phyloP scores from a whole-genome alignment of 768 basidiomycete species.

The Tricholomella constricta region DNA sequence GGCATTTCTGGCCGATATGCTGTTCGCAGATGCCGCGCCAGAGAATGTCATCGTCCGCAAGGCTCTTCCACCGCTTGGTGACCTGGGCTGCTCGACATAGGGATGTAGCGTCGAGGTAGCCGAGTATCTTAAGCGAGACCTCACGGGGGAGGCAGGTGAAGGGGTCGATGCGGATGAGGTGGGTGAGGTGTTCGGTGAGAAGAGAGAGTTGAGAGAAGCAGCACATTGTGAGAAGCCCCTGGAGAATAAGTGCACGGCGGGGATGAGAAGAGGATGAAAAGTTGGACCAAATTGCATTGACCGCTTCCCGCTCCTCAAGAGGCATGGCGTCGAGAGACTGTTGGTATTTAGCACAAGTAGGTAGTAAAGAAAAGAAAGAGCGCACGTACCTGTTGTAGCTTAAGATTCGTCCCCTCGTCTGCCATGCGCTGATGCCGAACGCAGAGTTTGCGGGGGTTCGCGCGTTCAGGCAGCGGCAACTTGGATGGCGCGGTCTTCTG shows the following conservation, averaged over 20 bases:
- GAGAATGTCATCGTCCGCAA: conserved; percentile 94
- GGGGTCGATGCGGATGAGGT: conserved; percentile 95
- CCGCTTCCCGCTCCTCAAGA: conserved; percentile 79
- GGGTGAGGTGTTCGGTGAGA: conserved; percentile 86
- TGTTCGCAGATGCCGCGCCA: conserved; percentile 98
- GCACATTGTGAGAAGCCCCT: conserved; percentile 97
- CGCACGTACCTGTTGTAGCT: conserved; percentile 78
- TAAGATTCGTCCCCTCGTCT: conserved; percentile 90
- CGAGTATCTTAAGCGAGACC: conserved; percentile 82
- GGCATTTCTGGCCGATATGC: conserved; percentile 96
- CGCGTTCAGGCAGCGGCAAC: conserved; percentile 34
- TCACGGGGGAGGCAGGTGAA: conserved; percentile 90
- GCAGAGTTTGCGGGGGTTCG: conserved; percentile 75
- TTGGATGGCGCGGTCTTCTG: conserved; percentile 6
- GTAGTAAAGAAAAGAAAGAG: background rate
- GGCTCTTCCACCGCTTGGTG: conserved; percentile 74
- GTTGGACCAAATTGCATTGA: conserved; percentile 93
- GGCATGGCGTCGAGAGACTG: conserved; percentile 92
- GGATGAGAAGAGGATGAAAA: conserved; percentile 95
- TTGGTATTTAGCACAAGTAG: conserved; percentile 11
- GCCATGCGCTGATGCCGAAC: conserved; percentile 96
- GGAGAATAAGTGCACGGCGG: conserved; percentile 90
- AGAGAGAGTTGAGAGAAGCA: conserved; percentile 98
- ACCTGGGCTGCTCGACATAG: conserved; percentile 95
- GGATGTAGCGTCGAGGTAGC: conserved; percentile 88